Base-by-base conservation (phyloP, 2,329 filamentous ascomycete species). In the Apiospora rasikravindrae region DNA sequence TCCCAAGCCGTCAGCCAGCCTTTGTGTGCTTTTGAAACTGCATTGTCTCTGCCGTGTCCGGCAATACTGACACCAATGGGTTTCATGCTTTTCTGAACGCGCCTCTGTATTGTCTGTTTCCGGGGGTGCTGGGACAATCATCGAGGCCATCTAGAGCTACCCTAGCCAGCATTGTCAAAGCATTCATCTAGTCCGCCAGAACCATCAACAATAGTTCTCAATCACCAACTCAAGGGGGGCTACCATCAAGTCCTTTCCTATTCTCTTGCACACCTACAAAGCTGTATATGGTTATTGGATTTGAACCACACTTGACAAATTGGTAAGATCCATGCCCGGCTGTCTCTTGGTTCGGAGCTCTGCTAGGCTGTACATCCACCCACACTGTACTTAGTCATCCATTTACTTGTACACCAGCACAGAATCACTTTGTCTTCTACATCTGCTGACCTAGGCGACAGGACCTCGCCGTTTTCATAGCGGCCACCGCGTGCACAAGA, bases 101-200 rank as follows among this genome's bases (percentile, higher is more conserved):
- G 40, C 57, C 29, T 24, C 40, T 33, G 33, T 64, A 64, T 64
- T 64, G 57, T n/a, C 57, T 64, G 57, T 40, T 64, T 64, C 57
- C 57, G 57, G 57, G 44, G 57, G 19, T 24, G 57, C 57, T 64
- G 57, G 57, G 19, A 64, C 57, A 64, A 64, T 40, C 57, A 40
- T 64, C 57, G n/a, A 64, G 57, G 57, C 33, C 57, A 37, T 14
- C 42, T 68, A 45, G 44, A 44, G 68, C 68, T 53, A n/a, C 29
- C 42, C 45, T 69, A 37, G 68, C 37, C 33, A 40, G 16, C 68
- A 69, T 69, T 69, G 68, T 51, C 68, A 69, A 33, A 45, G 42
- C 68, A 69, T 69, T 69, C 68, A 53, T 69, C 68, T 69, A 69
- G 45, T n/a, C 26, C 66, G 66, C n/a, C 66, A 68, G 44, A 68